Base-by-base conservation (phyloP, 2,329 filamentous ascomycete species). In the Epichloe hybrida region DNA sequence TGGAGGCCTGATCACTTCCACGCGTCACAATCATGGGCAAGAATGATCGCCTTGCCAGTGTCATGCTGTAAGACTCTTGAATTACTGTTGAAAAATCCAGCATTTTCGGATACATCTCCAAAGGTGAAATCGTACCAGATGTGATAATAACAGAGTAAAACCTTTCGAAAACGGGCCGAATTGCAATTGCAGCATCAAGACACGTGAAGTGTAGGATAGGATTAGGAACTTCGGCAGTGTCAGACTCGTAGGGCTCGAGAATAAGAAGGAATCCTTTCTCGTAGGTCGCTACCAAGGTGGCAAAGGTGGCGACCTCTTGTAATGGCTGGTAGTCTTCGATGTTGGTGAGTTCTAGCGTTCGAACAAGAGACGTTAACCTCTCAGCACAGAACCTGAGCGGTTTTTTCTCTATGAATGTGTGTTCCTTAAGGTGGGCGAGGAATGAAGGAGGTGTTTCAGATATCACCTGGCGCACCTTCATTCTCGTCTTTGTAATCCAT, bases 81-180 rank as follows among this genome's bases (percentile, higher is more conserved):
- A 97, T 85, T 0, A 97, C 89, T 1, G 90, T 88, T 9, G 77
- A 77, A 69, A 98, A 98, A 49, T 88, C 86, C 27, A 98, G 81
- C 90, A 98, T 98, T 63, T 95, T 96, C 0, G 93, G 94, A 62
- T 98, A 98, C 86, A 98, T 98, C 64, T 98, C 94, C 3, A 98
- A 71, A 0, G 93, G 93, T 1, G 93, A 97, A 54, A 98, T 88
- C 2, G 93, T 98, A 55, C 93, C 93, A 0, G 93, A 97, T 0
- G 93, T 98, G 64, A 98, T 97, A 62, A 98, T 95, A 56, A 98
- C 93, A 1, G 93, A 97, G 66, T 88, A 90, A 66, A 98, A 98
- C 48, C 93, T 84, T 53, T 98, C 91, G 62, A 98, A 96, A 5
- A 98, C 91, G 0, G 93, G 93, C 55, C 93, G 94, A 62, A 98